A percentile compares a stretch with the other conserved stretches of the same genome.
phyloP scores from a whole-genome alignment of 163 green algal genomes.

The Chlorella variabilis region DNA sequence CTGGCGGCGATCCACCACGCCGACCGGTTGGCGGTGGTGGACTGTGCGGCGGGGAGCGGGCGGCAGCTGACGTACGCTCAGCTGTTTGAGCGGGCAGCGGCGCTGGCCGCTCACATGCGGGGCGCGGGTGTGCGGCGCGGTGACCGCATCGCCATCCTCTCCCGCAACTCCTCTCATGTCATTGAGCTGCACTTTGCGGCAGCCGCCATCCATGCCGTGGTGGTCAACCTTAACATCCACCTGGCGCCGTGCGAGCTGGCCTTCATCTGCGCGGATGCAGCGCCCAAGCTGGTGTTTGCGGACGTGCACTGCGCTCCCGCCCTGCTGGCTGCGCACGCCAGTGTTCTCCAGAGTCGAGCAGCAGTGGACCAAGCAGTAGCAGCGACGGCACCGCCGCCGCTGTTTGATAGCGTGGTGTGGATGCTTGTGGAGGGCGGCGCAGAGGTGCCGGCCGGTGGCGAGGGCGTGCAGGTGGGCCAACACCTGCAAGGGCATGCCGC shows the following conservation, averaged over 20 bases:
- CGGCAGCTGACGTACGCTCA: constrained; percentile 51
- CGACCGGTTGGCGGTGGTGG: constrained; percentile 56
- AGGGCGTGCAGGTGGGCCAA: constrained; percentile 14
- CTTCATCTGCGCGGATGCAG: constrained; percentile 73
- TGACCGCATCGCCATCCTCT: constrained; percentile 63
- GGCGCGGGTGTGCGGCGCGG: constrained; percentile 47
- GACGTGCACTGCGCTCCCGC: constrained; percentile 54
- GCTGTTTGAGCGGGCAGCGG: constrained; percentile 37
- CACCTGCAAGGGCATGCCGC: no score
- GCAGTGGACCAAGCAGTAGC: background rate
- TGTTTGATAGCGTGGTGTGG: constrained; percentile 45
- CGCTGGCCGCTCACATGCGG: constrained; percentile 35
- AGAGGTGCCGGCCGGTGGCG: background rate
- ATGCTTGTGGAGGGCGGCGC: constrained; percentile 12
- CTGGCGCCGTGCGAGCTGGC: constrained; percentile 77
- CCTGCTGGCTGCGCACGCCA: constrained; percentile 47
- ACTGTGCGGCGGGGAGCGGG: constrained; percentile 23
- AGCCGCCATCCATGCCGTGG: constrained; percentile 65
- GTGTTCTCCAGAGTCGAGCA: constrained; percentile 5
- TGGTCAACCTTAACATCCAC: constrained; percentile 88
- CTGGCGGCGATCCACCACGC: constrained; percentile 55
- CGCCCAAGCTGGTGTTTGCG: constrained; percentile 59
- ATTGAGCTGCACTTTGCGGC: constrained; percentile 86
- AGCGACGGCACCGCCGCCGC: background rate
- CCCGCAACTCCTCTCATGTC: constrained; percentile 66